Evolutionary conservation across 208 protist genomes (phyloP), one percentile per base, ranked within the genome.

Genomic region (Acanthamoeba castellanii): DNA sequence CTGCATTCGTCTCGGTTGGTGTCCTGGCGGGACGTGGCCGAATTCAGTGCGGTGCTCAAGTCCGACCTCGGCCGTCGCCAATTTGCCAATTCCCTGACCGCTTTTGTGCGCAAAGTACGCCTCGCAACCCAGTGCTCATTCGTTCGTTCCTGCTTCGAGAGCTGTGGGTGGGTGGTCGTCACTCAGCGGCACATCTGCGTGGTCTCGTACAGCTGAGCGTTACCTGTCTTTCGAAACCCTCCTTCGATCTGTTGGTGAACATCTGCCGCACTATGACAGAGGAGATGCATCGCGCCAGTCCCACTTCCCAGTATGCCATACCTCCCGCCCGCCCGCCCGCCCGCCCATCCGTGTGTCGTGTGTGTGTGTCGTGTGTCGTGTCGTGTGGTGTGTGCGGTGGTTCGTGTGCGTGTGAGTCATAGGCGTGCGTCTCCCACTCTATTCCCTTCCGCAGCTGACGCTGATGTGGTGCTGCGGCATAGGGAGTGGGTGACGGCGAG

Each of bases 31-130:
- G 70, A 78, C 34, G 34, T 78, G n/a, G 70, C 70, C 13, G 70
- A 78, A 27, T 78, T 78, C 34, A 78, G 70, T 78, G 70, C 42
- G 5, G 13, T 78, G 11, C 34, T 78, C 70, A 78, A 78, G 70
- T 78, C 70, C n/a, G 70, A 78, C 34, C 70, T 78, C 34, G 70
- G 70, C 8, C 70, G 70, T 27, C 70, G 70, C 11, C 70, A 78
- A 11, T 22, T 78, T 18, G 11, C 70, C 42, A 34, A 78, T 20
- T 78, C 70, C 4, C 70, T 78, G 34, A 42, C 8, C 30, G 70
- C 70, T 27, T 78, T 78, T 78, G 70, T 78, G 70, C n/a, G 34
- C 34, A 78, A 78, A 20, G 70, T 78, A 45, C 70, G 18, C 3
- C 4, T 27, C 11, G 59, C 22, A 3, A 25, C 59, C 4, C 5